These are phyloP conservation scores for Calocybe gambosa DNA, from an alignment of 1,284 basidiomycete genomes.

Conservation along the genomic window DNA sequence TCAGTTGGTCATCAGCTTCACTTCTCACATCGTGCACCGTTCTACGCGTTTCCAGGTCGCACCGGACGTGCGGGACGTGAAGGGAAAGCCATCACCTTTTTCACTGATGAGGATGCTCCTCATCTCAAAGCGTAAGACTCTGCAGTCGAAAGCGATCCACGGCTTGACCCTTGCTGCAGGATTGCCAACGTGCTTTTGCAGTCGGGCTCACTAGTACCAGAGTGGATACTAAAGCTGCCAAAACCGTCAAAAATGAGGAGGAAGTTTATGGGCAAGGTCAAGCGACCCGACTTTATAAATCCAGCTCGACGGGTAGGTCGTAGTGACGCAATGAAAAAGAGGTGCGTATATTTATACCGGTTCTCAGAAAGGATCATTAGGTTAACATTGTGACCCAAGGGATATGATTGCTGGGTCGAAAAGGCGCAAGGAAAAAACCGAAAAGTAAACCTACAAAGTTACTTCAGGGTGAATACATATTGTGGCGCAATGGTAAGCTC, in stretches of 20 bases:
- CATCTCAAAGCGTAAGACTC: constrained; percentile 78
- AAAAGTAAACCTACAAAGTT: constrained; percentile 6
- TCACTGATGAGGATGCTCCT: constrained; percentile 89
- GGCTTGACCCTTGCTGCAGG: constrained; percentile 32
- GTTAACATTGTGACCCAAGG: constrained; percentile 28
- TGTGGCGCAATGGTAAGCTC: no score
- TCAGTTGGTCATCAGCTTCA: constrained; percentile 21
- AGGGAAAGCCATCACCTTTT: constrained; percentile 93
- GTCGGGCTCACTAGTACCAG: constrained; percentile 83
- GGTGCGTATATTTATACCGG: constrained; percentile 36
- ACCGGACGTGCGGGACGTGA: constrained; percentile 91
- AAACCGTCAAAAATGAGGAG: constrained; percentile 88
- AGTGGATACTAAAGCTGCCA: constrained; percentile 84
- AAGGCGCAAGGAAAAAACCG: constrained; percentile 41
- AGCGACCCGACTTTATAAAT: constrained; percentile 73
- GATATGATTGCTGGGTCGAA: constrained; percentile 73
- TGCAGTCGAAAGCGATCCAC: constrained; percentile 7
- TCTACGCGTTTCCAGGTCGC: constrained; percentile 47
- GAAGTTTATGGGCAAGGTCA: constrained; percentile 77
- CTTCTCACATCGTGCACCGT: not conserved
- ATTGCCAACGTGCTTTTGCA: constrained; percentile 94
- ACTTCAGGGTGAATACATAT: no score
- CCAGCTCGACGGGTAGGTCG: constrained; percentile 68
- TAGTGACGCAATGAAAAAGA: constrained; percentile 67
- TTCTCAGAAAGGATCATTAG: constrained; percentile 6